A percentile compares a stretch with the other conserved stretches of the same genome.
These are phyloP conservation scores for Microbotryomycetes sp. DNA, from an alignment of 1,284 basidiomycete species.

Conservation along the genomic window DNA sequence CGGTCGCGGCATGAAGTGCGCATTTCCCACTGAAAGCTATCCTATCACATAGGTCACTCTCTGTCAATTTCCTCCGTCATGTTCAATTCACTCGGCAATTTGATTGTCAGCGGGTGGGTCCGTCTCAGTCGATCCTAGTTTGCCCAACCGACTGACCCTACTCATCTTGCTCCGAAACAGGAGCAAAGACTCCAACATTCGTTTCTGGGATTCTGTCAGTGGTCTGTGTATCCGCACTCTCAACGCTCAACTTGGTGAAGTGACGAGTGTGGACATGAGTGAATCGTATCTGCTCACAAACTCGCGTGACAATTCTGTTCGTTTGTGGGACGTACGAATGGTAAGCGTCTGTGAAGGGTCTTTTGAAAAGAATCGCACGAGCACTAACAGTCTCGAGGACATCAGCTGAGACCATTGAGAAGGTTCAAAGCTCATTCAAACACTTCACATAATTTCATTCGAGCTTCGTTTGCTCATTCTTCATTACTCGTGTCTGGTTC, in stretches of 20 bases:
- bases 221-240: constrained; percentile 47
- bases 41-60: constrained; percentile 41
- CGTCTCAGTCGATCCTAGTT: neutral
- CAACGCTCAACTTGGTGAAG: constrained; percentile 47
- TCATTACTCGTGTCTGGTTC: constrained; percentile 46
- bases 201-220: constrained; percentile 49
- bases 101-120: constrained; percentile 45
- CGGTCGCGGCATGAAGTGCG: too few relatives aligned
- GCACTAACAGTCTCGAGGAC: constrained; percentile 14
- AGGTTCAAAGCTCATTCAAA: constrained; percentile 50
- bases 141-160: neutral
- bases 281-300: constrained; percentile 47
- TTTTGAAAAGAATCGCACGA: constrained; percentile 16
- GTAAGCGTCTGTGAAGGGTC: constrained; percentile 34
- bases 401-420: constrained; percentile 44
- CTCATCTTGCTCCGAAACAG: constrained; percentile 13
- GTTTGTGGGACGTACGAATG: constrained; percentile 45
- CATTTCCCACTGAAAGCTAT: too few relatives aligned
- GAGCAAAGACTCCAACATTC: constrained; percentile 48
- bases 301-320: constrained; percentile 48
- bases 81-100: constrained; percentile 46
- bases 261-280: constrained; percentile 47
- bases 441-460: constrained; percentile 49
- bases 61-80: constrained; percentile 46
- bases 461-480: constrained; percentile 45